Conservation (phyloP, 345 rosid genomes). For the Ceriops decandra region DNA sequence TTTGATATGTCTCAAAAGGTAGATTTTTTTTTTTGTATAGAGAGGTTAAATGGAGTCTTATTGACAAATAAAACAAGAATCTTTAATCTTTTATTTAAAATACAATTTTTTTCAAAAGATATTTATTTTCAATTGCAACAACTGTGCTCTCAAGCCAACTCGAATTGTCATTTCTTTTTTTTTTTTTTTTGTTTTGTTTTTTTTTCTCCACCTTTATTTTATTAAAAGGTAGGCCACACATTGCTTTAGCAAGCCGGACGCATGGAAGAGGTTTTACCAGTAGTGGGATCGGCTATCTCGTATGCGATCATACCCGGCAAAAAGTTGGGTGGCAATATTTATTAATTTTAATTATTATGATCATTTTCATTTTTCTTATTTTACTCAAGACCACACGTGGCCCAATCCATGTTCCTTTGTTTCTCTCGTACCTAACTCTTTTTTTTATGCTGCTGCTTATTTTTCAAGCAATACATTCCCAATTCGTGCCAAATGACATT, state of each 20-base stretch:
- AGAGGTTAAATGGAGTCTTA: too few relatives aligned
- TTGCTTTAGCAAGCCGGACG: conserved; percentile 51
- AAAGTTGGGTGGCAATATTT: conserved; percentile 62
- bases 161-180: not conserved
- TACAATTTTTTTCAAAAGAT: too few relatives aligned
- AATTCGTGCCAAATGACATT: not conserved
- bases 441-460: conserved; percentile 32
- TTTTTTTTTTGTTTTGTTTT: too few relatives aligned
- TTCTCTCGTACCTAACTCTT: conserved; percentile 37
- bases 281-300: conserved; percentile 40
- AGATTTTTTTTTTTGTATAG: too few relatives aligned
- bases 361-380: conserved; percentile 26
- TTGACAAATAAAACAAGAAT: too few relatives aligned
- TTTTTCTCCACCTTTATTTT: too few relatives aligned
- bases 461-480: conserved; percentile 32
- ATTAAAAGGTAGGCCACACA: conserved; percentile 43
- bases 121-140: too few relatives aligned
- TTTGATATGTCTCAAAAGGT: too few relatives aligned
- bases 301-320: conserved; percentile 39
- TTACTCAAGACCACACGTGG: conserved; percentile 45
- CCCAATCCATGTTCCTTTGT: conserved; percentile 49
- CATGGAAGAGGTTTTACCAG: conserved; percentile 33
- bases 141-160: conserved; percentile 28
- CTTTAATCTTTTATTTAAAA: too few relatives aligned
- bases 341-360: conserved; percentile 17